A percentile compares a stretch with the other conserved stretches of the same genome.
Evolutionary conservation across 1,284 basidiomycete genomes (phyloP).

Genomic region (Dichomitus squalens): DNA sequence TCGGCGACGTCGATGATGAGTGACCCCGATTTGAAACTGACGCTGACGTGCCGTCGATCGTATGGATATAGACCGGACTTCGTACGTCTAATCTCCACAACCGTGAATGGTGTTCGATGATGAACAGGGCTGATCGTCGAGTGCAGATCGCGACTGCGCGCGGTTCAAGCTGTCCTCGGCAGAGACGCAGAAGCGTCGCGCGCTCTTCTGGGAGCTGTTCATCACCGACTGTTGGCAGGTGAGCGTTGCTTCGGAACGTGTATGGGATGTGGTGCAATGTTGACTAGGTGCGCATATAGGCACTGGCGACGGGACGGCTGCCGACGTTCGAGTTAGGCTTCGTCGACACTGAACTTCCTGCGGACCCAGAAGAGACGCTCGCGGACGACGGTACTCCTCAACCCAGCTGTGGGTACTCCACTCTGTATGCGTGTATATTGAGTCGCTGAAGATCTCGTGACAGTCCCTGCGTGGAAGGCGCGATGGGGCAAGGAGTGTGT

Average conservation of each 20-base stretch:
- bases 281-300: constrained; percentile 14
- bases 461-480: constrained; percentile 75
- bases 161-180: constrained; percentile 41
- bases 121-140: background rate
- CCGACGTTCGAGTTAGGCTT: constrained; percentile 33
- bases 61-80: constrained; percentile 29
- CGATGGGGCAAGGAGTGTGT: constrained; percentile 70
- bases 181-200: constrained; percentile 45
- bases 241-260: constrained; percentile 10
- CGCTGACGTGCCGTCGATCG: background rate
- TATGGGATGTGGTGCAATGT: background rate
- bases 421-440: background rate
- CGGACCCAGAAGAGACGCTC: constrained; percentile 30
- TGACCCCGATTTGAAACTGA: background rate
- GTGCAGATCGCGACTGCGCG: constrained; percentile 44
- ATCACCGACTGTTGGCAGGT: constrained; percentile 40
- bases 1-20: too few relatives aligned
- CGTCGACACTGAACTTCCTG: constrained; percentile 34
- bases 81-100: constrained; percentile 28
- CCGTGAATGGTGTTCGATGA: too few relatives aligned
- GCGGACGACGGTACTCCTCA: constrained; percentile 31
- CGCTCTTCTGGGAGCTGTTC: constrained; percentile 51
- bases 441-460: background rate
- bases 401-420: constrained; percentile 29
- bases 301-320: constrained; percentile 33